These are phyloP conservation scores for Nymphaea colorata DNA, from an alignment of 164 flowering plant species.

Conservation along the genomic window DNA sequence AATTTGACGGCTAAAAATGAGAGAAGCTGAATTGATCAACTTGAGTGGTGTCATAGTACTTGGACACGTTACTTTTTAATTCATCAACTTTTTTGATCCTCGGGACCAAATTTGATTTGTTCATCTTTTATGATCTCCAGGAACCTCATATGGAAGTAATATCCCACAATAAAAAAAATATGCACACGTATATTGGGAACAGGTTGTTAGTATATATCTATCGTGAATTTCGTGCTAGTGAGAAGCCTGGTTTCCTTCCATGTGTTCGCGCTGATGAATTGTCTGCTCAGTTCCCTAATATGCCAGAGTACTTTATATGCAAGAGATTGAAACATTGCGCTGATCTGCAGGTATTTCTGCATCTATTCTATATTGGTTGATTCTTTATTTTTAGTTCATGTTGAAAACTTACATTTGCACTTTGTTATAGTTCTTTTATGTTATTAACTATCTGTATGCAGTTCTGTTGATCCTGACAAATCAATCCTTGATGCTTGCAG, in stretches of 20 bases:
- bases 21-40: too few relatives aligned
- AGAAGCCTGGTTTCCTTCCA: conserved; percentile 60
- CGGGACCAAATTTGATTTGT: too few relatives aligned
- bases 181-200: conserved; percentile 60
- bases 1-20: too few relatives aligned
- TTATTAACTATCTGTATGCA: too few relatives aligned
- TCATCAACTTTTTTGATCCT: too few relatives aligned
- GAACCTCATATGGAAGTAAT: conserved; percentile 95
- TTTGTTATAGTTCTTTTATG: too few relatives aligned
- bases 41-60: too few relatives aligned
- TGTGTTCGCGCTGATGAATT: conserved; percentile 65
- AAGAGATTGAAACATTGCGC: conserved; percentile 84
- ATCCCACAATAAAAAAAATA: conserved; percentile 69
- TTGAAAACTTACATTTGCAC: too few relatives aligned
- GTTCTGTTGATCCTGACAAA: background rate
- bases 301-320: conserved; percentile 64
- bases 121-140: conserved; percentile 22
- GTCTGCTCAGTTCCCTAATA: conserved; percentile 52
- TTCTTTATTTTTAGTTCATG: background rate
- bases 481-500: conserved; percentile 16
- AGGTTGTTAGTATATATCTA: conserved; percentile 65
- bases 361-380: background rate
- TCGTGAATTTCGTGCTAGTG: conserved; percentile 67
- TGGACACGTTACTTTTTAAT: too few relatives aligned
- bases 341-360: conserved; percentile 51